phyloP scores from a whole-genome alignment of 2,329 filamentous ascomycete genomes.

The Cytospora leucostoma region DNA sequence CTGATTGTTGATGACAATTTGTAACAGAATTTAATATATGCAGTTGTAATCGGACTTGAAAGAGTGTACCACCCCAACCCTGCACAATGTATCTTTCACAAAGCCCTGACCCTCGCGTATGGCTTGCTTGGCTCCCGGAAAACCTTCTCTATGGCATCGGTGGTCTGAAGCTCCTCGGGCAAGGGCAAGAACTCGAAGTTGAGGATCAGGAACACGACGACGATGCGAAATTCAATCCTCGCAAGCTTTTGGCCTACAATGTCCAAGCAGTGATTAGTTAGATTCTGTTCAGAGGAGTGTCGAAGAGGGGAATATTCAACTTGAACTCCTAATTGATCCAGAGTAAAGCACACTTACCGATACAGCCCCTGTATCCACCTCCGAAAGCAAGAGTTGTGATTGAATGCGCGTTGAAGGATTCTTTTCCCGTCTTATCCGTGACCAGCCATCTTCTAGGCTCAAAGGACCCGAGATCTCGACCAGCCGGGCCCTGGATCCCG shows the following conservation, averaged over 20 bases:
- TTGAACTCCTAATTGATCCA: too few relatives aligned
- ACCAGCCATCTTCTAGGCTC: conserved; percentile 44
- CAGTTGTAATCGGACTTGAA: background rate
- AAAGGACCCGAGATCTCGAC: conserved; percentile 35
- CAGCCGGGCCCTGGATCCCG: conserved; percentile 31
- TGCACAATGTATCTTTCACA: background rate
- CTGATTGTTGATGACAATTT: background rate
- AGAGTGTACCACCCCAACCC: too few relatives aligned
- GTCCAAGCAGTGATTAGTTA: background rate
- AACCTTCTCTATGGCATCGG: conserved; percentile 7
- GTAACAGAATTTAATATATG: background rate
- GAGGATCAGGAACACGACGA: conserved; percentile 18
- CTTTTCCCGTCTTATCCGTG: conserved; percentile 31
- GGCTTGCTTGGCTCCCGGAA: conserved; percentile 13
- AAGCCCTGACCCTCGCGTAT: background rate
- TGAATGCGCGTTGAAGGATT: conserved; percentile 38
- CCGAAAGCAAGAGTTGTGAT: conserved; percentile 41
- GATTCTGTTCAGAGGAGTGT: background rate
- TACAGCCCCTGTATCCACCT: conserved; percentile 40
- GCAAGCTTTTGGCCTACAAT: background rate
- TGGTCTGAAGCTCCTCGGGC: conserved; percentile 12
- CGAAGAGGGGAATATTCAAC: background rate
- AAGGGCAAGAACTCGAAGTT: conserved; percentile 25
- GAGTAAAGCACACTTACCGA: conserved; percentile 32
- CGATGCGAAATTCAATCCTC: conserved; percentile 9